A percentile compares a stretch with the other conserved stretches of the same genome.
Evolutionary conservation across 2,329 filamentous ascomycete genomes (phyloP).

Genomic region (Xylaria sp.): DNA sequence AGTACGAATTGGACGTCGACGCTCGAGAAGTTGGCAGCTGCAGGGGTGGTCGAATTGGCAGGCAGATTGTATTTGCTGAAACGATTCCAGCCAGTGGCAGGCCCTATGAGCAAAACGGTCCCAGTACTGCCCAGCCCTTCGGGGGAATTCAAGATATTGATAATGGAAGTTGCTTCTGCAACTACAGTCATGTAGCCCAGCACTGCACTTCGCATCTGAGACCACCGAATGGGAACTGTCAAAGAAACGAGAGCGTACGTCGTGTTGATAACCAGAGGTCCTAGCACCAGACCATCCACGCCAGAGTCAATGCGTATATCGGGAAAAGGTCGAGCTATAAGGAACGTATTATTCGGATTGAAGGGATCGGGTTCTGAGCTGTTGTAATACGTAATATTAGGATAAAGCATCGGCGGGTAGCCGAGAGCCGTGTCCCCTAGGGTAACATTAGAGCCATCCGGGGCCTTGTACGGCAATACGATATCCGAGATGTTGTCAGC

Average conservation of each 20-base stretch:
- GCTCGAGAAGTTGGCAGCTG: slow-evolving; percentile 46
- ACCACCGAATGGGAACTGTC: slow-evolving; percentile 78
- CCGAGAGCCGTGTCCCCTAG: slow-evolving; percentile 66
- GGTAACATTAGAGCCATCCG: slow-evolving; percentile 62
- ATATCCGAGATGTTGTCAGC: slow-evolving; percentile 55
- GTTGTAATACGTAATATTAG: slow-evolving; percentile 73
- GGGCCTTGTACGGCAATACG: slow-evolving; percentile 63
- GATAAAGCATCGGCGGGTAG: slow-evolving; percentile 75
- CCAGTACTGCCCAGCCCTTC: slow-evolving; percentile 77
- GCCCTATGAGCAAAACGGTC: slow-evolving; percentile 72
- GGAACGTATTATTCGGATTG: slow-evolving; percentile 49
- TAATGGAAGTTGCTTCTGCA: slow-evolving; percentile 69
- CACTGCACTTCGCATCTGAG: slow-evolving; percentile 63
- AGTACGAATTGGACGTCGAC: slow-evolving; percentile 64
- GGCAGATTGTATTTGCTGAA: slow-evolving; percentile 56
- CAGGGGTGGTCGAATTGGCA: slow-evolving; percentile 53
- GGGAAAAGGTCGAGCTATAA: slow-evolving; percentile 56
- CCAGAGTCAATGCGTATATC: slow-evolving; percentile 56
- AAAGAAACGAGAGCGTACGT: slow-evolving; percentile 79
- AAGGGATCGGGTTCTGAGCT: slow-evolving; percentile 49
- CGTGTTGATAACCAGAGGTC: slow-evolving; percentile 74
- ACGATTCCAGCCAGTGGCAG: slow-evolving; percentile 68
- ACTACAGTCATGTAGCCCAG: slow-evolving; percentile 85
- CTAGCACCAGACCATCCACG: slow-evolving; percentile 69
- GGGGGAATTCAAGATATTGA: slow-evolving; percentile 64